Base-by-base conservation (phyloP, 164 flowering plant genomes). In the Platanus orientalis region DNA sequence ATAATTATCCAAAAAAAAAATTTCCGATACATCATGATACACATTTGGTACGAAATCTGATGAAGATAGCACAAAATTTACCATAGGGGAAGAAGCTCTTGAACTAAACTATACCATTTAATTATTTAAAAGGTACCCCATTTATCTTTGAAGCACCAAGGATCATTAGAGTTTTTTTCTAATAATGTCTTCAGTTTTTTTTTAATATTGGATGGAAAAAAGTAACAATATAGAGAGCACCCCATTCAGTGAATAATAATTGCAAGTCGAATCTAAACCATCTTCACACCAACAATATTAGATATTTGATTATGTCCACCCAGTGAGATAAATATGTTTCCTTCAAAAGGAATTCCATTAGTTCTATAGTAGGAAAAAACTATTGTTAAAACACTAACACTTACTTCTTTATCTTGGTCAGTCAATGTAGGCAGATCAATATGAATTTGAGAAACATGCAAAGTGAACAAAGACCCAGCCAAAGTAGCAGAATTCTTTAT, bases 341-440 rank as follows among this genome's bases (percentile, higher is more conserved):
- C 11, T 23, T 57, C 16, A 34, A 10, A 34, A 26, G 30, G 32
- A n/a, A 45, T 27, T 21, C 1, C n/a, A 27, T 21, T 1, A n/a
- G 16, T 53, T 53, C 53, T 53, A 6, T 4, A 60, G 30, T n/a
- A n/a, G n/a, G n/a, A n/a, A n/a, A n/a, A n/a, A n/a, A n/a, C n/a
- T n/a, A n/a, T n/a, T n/a, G n/a, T n/a, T n/a, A n/a, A n/a, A n/a
- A n/a, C n/a, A n/a, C n/a, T n/a, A n/a, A n/a, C 11, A 66, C 67
- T 72, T 63, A 88, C 97, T 77, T 90, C 81, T 80, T 86, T 90
- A 67, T 90, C 97, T 65, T 81, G 79, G 21, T 85, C 95, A 44
- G 95, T 65, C 32, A 90, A 80, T 26, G 97, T 90, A 24, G 95
- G 97, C 73, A 88, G 64, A 36, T 82, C 86, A 72, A 90, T 88